These are phyloP conservation scores for Hippophae tibetana DNA, from an alignment of 306 rosid genomes.

Conservation along the genomic window DNA sequence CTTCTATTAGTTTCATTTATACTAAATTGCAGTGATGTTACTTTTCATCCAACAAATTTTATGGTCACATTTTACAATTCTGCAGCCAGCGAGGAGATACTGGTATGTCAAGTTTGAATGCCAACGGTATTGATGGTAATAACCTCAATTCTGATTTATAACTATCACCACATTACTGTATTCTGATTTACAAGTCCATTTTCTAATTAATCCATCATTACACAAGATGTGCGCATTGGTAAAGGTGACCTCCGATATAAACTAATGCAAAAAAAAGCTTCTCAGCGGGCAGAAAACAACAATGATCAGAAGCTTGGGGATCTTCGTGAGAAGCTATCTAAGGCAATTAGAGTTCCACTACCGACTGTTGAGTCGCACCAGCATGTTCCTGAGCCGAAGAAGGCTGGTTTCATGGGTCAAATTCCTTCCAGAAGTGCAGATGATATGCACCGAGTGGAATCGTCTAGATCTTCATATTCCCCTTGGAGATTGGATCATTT, in stretches of 20 bases:
- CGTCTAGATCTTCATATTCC: constrained; percentile 59
- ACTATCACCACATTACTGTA: constrained; percentile 17
- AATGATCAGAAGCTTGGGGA: constrained; percentile 44
- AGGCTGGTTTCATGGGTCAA: constrained; percentile 30
- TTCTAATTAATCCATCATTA: constrained; percentile 14
- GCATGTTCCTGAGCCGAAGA: constrained; percentile 35
- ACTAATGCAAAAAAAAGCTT: constrained; percentile 62
- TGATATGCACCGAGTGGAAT: constrained; percentile 52
- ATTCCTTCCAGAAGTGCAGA: constrained; percentile 53
- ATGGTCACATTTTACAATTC: constrained; percentile 7
- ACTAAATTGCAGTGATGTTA: too few relatives aligned
- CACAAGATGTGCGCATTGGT: constrained; percentile 38
- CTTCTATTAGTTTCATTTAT: too few relatives aligned
- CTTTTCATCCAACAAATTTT: background rate
- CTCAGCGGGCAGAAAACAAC: constrained; percentile 33
- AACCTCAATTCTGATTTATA: constrained; percentile 22
- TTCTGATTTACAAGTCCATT: constrained; percentile 9
- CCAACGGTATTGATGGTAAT: constrained; percentile 48
- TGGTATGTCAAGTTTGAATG: constrained; percentile 24
- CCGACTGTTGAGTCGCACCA: constrained; percentile 3
- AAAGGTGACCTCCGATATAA: constrained; percentile 80
- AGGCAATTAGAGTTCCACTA: constrained; percentile 28
- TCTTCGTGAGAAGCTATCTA: constrained; percentile 83
- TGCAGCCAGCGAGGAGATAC: constrained; percentile 66
- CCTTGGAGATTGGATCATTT: constrained; percentile 67